Percentiles rank a stretch among this genome's conserved stretches.
These are phyloP conservation scores for Acidomyces sp. DNA, from an alignment of 495 filamentous ascomycete species.

Conservation along the genomic window DNA sequence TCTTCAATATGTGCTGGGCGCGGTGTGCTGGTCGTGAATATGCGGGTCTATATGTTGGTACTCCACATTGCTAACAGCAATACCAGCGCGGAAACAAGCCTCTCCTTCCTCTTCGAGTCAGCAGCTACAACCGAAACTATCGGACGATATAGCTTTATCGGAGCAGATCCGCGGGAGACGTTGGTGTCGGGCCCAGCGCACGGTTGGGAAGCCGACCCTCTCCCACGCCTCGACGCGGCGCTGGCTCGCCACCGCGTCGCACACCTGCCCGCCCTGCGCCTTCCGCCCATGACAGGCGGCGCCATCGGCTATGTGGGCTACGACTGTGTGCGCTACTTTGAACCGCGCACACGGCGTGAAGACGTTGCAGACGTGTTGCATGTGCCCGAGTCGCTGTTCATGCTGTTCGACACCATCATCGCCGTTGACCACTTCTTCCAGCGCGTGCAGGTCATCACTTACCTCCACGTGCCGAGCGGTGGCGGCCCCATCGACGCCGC, in stretches of 20 bases:
- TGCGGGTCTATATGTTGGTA: too few species aligned
- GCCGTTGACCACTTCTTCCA: conserved; percentile 93
- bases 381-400: conserved; percentile 89
- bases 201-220: conserved; percentile 68
- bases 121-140: conserved; percentile 82
- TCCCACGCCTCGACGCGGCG: conserved; percentile 67
- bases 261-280: conserved; percentile 59
- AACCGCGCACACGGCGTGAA: conserved; percentile 75
- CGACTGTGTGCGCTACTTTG: conserved; percentile 94
- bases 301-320: conserved; percentile 95
- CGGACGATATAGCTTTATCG: conserved; percentile 88
- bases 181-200: conserved; percentile 79
- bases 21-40: too few species aligned
- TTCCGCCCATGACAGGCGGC: conserved; percentile 79
- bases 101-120: conserved; percentile 86
- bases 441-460: conserved; percentile 82
- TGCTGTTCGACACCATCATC: conserved; percentile 92
- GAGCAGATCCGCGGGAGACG: conserved; percentile 73
- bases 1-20: too few species aligned
- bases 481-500: conserved; percentile 35
- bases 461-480: conserved; percentile 51
- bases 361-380: conserved; percentile 79
- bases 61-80: too few species aligned
- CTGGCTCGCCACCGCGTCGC: conserved; percentile 64
- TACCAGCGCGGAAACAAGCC: conserved; percentile 43